phyloP scores from a whole-genome alignment of 371 early-diverging fungal species.

The Batrachochytrium dendrobatidis region DNA sequence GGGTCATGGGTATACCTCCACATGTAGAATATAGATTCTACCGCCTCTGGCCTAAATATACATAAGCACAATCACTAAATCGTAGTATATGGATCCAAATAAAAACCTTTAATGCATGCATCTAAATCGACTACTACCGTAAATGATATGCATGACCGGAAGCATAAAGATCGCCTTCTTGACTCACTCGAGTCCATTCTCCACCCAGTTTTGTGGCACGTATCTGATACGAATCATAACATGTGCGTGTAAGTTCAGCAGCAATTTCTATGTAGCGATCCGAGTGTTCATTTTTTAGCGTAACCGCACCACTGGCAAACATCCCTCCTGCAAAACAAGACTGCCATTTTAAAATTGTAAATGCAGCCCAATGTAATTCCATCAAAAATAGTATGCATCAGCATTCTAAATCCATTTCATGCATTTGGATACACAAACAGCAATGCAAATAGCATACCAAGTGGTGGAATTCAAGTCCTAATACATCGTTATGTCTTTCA shows the following conservation, averaged over 20 bases:
- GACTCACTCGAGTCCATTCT: constrained; percentile 32
- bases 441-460: constrained; percentile 34
- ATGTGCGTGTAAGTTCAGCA: constrained; percentile 27
- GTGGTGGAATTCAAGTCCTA: constrained; percentile 9
- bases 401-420: constrained; percentile 41
- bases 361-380: constrained; percentile 22
- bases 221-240: constrained; percentile 28
- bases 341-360: constrained; percentile 15
- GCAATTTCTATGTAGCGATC: constrained; percentile 20
- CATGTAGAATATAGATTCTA: constrained; percentile 79
- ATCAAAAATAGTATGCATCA: constrained; percentile 4
- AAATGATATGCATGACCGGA: constrained; percentile 12
- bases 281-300: constrained; percentile 15
- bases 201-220: constrained; percentile 51
- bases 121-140: too few species aligned
- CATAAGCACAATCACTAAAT: constrained; percentile 38
- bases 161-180: constrained; percentile 4
- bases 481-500: background rate
- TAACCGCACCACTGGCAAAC: constrained; percentile 53
- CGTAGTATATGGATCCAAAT: constrained; percentile 38
- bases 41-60: constrained; percentile 90
- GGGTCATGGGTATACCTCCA: constrained; percentile 52
- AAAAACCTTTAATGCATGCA: too few species aligned
- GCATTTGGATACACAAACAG: constrained; percentile 28
- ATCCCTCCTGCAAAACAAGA: constrained; percentile 66